Conservation (phyloP, 495 filamentous ascomycete genomes). For the Achaetomiella virescens region DNA sequence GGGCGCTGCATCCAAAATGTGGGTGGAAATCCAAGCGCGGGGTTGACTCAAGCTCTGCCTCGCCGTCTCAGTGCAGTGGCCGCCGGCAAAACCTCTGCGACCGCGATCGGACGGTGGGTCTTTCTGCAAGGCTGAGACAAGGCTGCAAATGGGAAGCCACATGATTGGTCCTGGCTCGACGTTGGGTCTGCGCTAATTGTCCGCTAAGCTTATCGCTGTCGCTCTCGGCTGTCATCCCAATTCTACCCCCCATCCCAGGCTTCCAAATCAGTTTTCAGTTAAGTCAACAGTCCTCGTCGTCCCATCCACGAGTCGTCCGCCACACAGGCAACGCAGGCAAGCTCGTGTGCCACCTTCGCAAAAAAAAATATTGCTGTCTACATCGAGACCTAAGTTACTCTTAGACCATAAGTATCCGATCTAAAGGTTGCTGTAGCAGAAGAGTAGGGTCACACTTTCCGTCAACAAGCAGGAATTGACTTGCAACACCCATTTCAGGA, state of each 20-base stretch:
- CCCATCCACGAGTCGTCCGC: too few relatives aligned
- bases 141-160: not conserved
- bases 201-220: not conserved
- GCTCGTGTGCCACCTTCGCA: too few relatives aligned
- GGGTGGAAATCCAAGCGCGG: slow-evolving; percentile 21
- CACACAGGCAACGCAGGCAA: too few relatives aligned
- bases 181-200: not conserved
- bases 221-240: not conserved
- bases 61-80: slow-evolving; percentile 4
- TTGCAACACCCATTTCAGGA: too few relatives aligned
- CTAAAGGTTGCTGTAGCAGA: too few relatives aligned
- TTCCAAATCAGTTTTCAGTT: too few relatives aligned
- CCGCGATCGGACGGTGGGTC: slow-evolving; percentile 8
- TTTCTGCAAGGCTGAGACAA: slow-evolving; percentile 16
- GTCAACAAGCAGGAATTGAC: too few relatives aligned
- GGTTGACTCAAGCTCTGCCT: slow-evolving; percentile 26
- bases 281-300: too few relatives aligned
- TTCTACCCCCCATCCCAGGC: slow-evolving; percentile 3
- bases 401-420: too few relatives aligned
- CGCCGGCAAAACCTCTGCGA: slow-evolving; percentile 20
- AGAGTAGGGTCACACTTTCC: too few relatives aligned
- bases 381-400: too few relatives aligned
- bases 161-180: not conserved
- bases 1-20: slow-evolving; percentile 23
- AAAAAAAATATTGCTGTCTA: too few relatives aligned